A percentile compares a stretch with the other conserved stretches of the same genome.
Evolutionary conservation across 2,329 filamentous ascomycete species (phyloP).

Genomic region (Arthrocladium fulminans): DNA sequence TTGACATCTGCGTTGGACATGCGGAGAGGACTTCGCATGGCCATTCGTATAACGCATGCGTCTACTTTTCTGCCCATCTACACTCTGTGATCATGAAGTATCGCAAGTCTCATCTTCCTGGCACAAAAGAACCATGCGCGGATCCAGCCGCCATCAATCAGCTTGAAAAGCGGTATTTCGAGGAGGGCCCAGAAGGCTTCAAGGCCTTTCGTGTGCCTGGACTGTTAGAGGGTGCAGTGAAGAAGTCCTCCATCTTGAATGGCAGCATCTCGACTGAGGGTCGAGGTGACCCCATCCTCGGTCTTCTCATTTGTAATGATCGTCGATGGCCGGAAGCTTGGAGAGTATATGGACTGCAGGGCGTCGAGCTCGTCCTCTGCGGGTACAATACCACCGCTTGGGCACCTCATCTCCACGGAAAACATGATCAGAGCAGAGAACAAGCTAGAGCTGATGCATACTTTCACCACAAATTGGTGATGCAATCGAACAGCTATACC

Average conservation of each 20-base stretch:
- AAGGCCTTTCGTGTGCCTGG: conserved; percentile 44
- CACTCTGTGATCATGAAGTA: conserved; percentile 43
- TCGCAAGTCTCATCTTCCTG: conserved; percentile 48
- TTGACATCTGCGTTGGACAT: conserved; percentile 47
- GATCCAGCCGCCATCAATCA: conserved; percentile 44
- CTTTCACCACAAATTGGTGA: conserved; percentile 45
- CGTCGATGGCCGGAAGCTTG: conserved; percentile 47
- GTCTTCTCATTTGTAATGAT: conserved; percentile 51
- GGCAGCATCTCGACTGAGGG: conserved; percentile 21
- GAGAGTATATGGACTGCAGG: conserved; percentile 45
- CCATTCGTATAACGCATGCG: conserved; percentile 42
- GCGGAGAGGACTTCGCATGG: conserved; percentile 41
- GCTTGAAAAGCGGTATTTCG: conserved; percentile 49
- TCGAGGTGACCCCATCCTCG: conserved; percentile 43
- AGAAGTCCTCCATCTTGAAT: conserved; percentile 24
- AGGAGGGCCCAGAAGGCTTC: conserved; percentile 46
- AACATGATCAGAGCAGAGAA: conserved; percentile 28
- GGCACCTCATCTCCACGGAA: conserved; percentile 40
- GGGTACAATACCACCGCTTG: conserved; percentile 46
- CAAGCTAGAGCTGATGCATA: conserved; percentile 41
- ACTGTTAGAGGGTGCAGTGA: conserved; percentile 32
- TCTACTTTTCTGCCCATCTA: conserved; percentile 43
- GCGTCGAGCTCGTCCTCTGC: conserved; percentile 40
- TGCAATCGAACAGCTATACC: conserved; percentile 46
- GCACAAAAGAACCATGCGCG: conserved; percentile 43